Conservation (phyloP, 73 alveolate species). For the Effrenium voratum region DNA sequence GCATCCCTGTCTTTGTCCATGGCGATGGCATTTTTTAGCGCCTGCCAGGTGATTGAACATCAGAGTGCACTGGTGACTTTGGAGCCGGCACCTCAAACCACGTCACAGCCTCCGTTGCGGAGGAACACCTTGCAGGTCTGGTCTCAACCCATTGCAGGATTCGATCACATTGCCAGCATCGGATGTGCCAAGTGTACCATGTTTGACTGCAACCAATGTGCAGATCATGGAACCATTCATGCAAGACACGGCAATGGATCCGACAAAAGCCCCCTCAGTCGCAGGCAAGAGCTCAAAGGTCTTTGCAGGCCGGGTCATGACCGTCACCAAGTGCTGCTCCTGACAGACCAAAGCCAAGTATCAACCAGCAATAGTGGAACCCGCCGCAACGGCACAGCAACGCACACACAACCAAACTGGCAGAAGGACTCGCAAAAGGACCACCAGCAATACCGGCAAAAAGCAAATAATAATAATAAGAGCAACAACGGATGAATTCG, state of each 20-base stretch:
- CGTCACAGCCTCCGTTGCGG: slow-evolving; percentile 90
- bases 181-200: too few relatives aligned
- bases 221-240: neutral
- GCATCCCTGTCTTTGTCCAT: slow-evolving; percentile 50
- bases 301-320: slow-evolving; percentile 76
- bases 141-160: neutral
- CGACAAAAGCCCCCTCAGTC: neutral
- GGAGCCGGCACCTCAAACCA: slow-evolving; percentile 67
- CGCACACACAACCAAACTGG: too few relatives aligned
- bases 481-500: too few relatives aligned
- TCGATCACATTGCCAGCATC: neutral
- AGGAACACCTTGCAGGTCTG: slow-evolving; percentile 28
- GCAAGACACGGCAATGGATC: neutral
- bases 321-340: slow-evolving; percentile 91
- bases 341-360: too few relatives aligned
- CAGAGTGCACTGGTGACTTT: neutral
- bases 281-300: slow-evolving; percentile 77
- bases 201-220: neutral
- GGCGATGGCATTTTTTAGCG: slow-evolving; percentile 81
- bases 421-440: too few relatives aligned
- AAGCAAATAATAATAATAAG: too few relatives aligned
- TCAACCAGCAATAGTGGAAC: too few relatives aligned
- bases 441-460: too few relatives aligned
- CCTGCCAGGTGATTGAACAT: neutral
- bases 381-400: too few relatives aligned